Percentiles rank a stretch among this genome's conserved stretches.
Evolutionary conservation across 2,329 filamentous ascomycete genomes (phyloP).

Genomic region (Parascedosporium putredinis): DNA sequence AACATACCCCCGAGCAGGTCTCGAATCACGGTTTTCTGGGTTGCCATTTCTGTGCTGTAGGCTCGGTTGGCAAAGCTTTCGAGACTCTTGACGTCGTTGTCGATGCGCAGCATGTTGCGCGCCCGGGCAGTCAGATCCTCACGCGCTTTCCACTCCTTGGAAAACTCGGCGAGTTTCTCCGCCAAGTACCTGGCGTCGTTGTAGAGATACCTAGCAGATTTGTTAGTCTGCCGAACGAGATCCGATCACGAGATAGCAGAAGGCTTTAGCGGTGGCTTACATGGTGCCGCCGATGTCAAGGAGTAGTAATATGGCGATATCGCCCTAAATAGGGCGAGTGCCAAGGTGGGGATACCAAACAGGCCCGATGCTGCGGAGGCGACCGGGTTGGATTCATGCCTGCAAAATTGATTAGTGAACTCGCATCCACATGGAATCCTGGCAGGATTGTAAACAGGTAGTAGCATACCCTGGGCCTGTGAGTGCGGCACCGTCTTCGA

Average conservation of each 20-base stretch:
- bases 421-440: neutral
- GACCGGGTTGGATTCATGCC: slow-evolving; percentile 43
- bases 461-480: slow-evolving; percentile 36
- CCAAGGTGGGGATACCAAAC: slow-evolving; percentile 60
- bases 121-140: slow-evolving; percentile 40
- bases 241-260: too few species aligned
- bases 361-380: slow-evolving; percentile 58
- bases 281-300: slow-evolving; percentile 51
- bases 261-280: slow-evolving; percentile 34
- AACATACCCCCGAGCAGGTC: slow-evolving; percentile 45
- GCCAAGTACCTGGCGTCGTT: slow-evolving; percentile 57
- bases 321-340: slow-evolving; percentile 69
- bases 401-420: slow-evolving; percentile 12
- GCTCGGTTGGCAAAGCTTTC: slow-evolving; percentile 51
- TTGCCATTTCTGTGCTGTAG: slow-evolving; percentile 49
- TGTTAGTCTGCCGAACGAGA: neutral
- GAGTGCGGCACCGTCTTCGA: slow-evolving; percentile 52
- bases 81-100: slow-evolving; percentile 49
- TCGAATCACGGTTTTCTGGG: slow-evolving; percentile 50
- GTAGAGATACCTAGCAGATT: slow-evolving; percentile 45
- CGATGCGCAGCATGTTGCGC: slow-evolving; percentile 44
- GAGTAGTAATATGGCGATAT: slow-evolving; percentile 67
- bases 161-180: slow-evolving; percentile 41
- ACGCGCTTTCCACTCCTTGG: slow-evolving; percentile 40
- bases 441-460: neutral